Base-by-base conservation (phyloP, 441 rosid species). In the Jatropha podagrica region DNA sequence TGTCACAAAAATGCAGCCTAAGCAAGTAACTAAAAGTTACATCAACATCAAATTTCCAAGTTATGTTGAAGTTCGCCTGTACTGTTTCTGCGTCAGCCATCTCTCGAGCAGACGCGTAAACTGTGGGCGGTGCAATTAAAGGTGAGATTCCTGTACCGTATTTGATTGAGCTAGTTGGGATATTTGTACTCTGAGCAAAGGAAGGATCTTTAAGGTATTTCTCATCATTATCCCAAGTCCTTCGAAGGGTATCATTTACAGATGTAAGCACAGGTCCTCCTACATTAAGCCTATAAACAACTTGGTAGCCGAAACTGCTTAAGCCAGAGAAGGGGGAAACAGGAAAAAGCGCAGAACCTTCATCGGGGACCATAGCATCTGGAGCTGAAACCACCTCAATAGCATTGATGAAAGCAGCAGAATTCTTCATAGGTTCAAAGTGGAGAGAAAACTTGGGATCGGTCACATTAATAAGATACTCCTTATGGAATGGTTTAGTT, bases 361-460 rank as follows among this genome's bases (percentile, higher is more conserved):
- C 67, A 68, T 92, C 91, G 17, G 87, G 20, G 56, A 90, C 80
- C 78, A 86, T 60, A 67, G 51, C 74, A 27, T 86, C 94, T 0
- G 94, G 97, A 3, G 91, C 97, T 2, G 97, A 92, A 68, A 96
- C 92, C 44, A 96, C 83, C 89, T 95, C 99, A 32, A 93, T 80
- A 38, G 94, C 96, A 46, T 93, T 90, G 76, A 95, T 79, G 61
- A 93, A 92, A 48, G 99, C 97, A 12, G 85, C 85, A 0, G 99
- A 95, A 68, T 82, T 70, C 85, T 83, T 85, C 88, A 81, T 73
- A 0, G 95, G 99, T 4, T 66, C 32, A 71, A 93, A 91, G 58
- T 79, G 85, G 74, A 91, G 69, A 14, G 85, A 75, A n/a, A 93
- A 81, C 10, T 78, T 76, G 4, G 86, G 85, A 4, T 89, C 91